Percentiles rank a stretch among this genome's conserved stretches.
Evolutionary conservation across 108 stramenopile species (phyloP).

Genomic region (Schizochytrium sp.): DNA sequence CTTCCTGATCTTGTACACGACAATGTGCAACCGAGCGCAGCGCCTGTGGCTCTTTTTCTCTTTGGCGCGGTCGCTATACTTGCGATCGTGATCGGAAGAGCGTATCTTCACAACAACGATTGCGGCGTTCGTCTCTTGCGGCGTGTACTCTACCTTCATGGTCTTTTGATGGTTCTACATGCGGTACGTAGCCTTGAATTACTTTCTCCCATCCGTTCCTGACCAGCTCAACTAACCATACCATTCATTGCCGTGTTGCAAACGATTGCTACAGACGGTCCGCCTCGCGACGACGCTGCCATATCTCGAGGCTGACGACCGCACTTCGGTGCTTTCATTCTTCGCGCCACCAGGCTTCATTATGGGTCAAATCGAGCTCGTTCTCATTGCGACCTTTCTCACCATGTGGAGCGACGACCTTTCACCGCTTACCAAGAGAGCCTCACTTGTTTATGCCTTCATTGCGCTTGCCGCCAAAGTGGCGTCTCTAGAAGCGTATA

Average conservation of each 20-base stretch:
- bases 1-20: no score
- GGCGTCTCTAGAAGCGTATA: neutral
- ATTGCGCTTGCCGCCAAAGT: neutral
- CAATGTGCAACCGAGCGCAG: no score
- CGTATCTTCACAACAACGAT: neutral
- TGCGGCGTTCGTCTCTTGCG: neutral
- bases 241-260: no score
- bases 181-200: neutral
- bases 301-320: neutral
- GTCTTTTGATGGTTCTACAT: neutral
- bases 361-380: neutral
- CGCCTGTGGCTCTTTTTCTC: neutral
- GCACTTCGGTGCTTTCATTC: neutral
- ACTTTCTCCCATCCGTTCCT: neutral
- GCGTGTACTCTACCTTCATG: neutral
- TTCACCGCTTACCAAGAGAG: neutral
- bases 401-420: neutral
- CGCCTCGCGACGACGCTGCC: neutral
- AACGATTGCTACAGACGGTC: no score
- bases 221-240: neutral
- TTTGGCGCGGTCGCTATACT: neutral
- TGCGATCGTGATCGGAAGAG: neutral
- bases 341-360: neutral
- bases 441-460: neutral
- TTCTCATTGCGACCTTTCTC: neutral